These are phyloP conservation scores for Fusarium pseudocircinatum DNA, from an alignment of 2,329 filamentous ascomycete genomes.

Conservation along the genomic window DNA sequence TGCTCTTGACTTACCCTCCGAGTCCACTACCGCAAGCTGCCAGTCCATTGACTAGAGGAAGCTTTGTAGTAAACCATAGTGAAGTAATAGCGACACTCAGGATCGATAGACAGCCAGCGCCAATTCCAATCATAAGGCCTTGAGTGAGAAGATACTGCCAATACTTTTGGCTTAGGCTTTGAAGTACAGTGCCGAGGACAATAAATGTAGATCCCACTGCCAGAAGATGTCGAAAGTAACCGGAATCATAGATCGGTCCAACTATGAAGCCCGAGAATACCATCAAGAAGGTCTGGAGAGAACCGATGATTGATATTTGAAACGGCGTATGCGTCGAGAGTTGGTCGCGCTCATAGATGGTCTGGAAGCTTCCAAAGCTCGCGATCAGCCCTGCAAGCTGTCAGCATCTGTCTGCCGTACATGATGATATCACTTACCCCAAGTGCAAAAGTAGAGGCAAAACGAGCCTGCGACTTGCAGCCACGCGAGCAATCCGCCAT, in stretches of 20 bases:
- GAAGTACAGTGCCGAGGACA: constrained; percentile 28
- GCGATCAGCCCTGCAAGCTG: constrained; percentile 11
- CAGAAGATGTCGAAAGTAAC: constrained; percentile 32
- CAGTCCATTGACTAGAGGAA: constrained; percentile 80
- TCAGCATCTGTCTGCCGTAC: not conserved
- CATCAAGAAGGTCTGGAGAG: constrained; percentile 37
- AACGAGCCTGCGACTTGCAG: constrained; percentile 36
- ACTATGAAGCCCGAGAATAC: constrained; percentile 37
- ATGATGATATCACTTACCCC: constrained; percentile 17
- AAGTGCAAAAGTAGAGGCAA: constrained; percentile 39
- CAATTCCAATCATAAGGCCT: constrained; percentile 75
- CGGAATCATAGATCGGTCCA: constrained; percentile 34
- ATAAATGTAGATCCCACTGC: constrained; percentile 24
- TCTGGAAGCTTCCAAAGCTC: constrained; percentile 39
- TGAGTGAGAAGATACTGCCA: constrained; percentile 86
- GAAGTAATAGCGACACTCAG: constrained; percentile 78
- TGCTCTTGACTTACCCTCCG: constrained; percentile 56
- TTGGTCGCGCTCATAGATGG: constrained; percentile 34
- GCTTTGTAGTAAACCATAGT: constrained; percentile 77
- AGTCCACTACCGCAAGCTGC: constrained; percentile 76
- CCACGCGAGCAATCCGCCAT: constrained; percentile 36
- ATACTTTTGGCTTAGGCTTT: constrained; percentile 55
- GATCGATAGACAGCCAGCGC: constrained; percentile 80
- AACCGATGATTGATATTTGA: constrained; percentile 38
- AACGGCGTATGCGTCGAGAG: constrained; percentile 17